phyloP scores from a whole-genome alignment of 164 flowering plant species.

The Chloranthus sessilifolius region DNA sequence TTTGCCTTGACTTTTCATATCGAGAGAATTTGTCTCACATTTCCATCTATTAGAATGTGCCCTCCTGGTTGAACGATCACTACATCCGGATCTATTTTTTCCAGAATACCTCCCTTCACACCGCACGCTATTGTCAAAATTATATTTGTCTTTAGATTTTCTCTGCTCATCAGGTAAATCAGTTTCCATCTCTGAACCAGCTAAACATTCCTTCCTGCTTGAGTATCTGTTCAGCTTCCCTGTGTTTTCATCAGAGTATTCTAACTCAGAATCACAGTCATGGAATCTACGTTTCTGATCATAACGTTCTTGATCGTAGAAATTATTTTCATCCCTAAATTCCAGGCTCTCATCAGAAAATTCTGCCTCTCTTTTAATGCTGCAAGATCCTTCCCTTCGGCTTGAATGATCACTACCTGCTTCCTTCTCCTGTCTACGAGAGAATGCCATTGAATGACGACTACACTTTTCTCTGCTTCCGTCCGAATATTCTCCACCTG shows the following conservation, averaged over 20 bases:
- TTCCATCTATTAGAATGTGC: constrained; percentile 1
- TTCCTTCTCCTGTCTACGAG: not conserved
- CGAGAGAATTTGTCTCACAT: constrained; percentile 10
- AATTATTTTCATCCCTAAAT: constrained; percentile 8
- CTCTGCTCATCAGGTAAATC: constrained; percentile 2
- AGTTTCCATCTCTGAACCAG: constrained; percentile 6
- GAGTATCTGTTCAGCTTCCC: not conserved
- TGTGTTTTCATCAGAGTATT: not conserved
- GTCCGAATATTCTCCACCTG: constrained; percentile 4
- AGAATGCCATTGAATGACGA: constrained; percentile 10
- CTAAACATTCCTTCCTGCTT: too few species aligned
- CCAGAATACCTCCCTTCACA: constrained; percentile 1
- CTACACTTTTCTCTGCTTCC: constrained; percentile 1
- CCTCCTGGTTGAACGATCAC: not conserved
- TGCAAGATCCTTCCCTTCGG: too few species aligned
- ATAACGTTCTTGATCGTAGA: constrained; percentile 4
- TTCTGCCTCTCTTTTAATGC: too few species aligned
- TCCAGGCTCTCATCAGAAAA: not conserved
- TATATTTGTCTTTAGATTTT: constrained; percentile 4
- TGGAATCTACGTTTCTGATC: constrained; percentile 6
- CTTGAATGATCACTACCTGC: too few species aligned
- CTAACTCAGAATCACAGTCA: not conserved
- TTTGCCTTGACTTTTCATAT: not conserved
- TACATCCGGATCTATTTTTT: constrained; percentile 1
- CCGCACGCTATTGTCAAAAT: constrained; percentile 1